Evolutionary conservation across 1,139 yeast species (phyloP), one percentile per base, ranked within the genome.

Genomic region (Taphrina flavorubra): DNA sequence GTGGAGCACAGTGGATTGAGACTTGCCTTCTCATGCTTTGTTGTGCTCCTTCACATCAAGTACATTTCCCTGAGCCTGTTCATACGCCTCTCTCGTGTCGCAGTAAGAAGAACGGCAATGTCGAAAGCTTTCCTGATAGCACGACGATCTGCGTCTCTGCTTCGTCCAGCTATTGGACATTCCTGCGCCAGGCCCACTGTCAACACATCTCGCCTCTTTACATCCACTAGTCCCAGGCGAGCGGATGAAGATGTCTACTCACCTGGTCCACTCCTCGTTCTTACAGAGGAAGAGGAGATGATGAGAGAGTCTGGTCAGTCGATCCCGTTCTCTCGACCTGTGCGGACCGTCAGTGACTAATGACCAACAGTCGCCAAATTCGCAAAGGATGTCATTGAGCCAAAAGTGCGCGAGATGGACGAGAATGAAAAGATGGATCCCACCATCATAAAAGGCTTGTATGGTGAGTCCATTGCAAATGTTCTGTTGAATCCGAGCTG

Each of bases 381-480:
- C 71, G 79, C 82, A 34, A 73, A 76, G 60, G 81, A 79, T 46
- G 80, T 79, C 14, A 79, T 81, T 2, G 80, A 75, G 42, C 83
- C 83, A 20, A 73, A 74, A 66, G 82, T 75, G 53, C 77, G 81
- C 13, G 81, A 78, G 62, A 81, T 81, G 83, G 83, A 81, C 72
- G 83, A 80, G 72, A 75, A 75, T 37, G 83, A 81, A 73, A 71
- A 74, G 53, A 81, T 81, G 81, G 82, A 79, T 70, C 75, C 76
- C 34, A 73, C 70, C 20, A 69, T 81, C 63, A 76, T 80, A 69
- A 70, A 75, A 64, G 79, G 77, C 42, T 75, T 81, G 78, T 81
- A 81, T 63, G 82, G 60, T 57, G 18, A 37, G 58, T 49, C 4
- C 56, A 20, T 7, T 44, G 6, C 13, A 16, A 8, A n/a, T 6